Evolutionary conservation across 2,329 filamentous ascomycete species (phyloP), one percentile per base, ranked within the genome.

Genomic region (Cytospora piceicola): DNA sequence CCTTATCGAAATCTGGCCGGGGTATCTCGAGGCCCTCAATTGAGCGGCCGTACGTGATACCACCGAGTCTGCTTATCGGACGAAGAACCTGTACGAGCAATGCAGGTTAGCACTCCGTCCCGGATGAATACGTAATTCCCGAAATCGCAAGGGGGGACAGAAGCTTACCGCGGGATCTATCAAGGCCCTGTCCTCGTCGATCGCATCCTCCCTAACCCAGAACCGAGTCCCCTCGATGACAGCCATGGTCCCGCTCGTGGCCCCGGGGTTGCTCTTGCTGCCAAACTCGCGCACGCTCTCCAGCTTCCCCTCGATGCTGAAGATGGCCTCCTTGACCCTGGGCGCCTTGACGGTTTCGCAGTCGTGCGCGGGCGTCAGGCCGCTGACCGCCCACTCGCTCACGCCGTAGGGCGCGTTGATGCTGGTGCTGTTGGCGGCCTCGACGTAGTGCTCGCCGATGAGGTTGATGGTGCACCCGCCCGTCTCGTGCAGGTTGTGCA

Each of bases 141-240:
- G 12, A 27, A 36, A 70, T 27, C 73, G 67, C 58, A 54, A 57
- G 58, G 24, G 54, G 46, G 51, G 36, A 57, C 55, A 15, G 63
- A 24, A 51, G 79, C 84, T 79, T 74, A 89, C 86, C 61, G 79
- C 84, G 14, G 92, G 87, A 76, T 96, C 91, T 65, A 98, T 82
- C 52, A 92, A 72, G 70, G 88, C 92, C 73, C 82, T 85, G 11
- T 93, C 89, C 74, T 91, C 87, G 71, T 96, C 92, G 67, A 97
- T 80, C 2, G 93, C 93, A 78, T 97, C 94, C 75, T 96, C 92
- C 61, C 94, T 81, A 2, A 89, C 93, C 93, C 94, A 97, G 74
- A 97, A 97, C 32, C 89, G 83, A 39, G 91, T 88, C 0, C 93
- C 94, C 79, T 97, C 93, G 15, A 97, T 82, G 39, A 96, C 84